These are phyloP conservation scores for Maudiozyma saulgeensis DNA, from an alignment of 805 yeast genomes.

Conservation along the genomic window DNA sequence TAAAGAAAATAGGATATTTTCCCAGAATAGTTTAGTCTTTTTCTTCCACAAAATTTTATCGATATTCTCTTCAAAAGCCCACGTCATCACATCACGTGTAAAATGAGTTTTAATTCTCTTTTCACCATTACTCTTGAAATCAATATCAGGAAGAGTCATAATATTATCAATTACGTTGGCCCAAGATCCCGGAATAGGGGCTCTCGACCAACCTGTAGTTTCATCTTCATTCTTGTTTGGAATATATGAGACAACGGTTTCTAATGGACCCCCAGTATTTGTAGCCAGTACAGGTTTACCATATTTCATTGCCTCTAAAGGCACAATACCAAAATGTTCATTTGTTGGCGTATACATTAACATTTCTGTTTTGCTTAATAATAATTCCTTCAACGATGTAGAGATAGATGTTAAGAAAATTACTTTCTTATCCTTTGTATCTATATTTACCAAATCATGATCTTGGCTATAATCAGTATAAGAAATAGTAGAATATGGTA, in stretches of 20 bases:
- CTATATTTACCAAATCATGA: constrained; percentile 6
- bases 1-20: constrained; percentile 11
- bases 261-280: constrained; percentile 88
- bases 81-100: constrained; percentile 34
- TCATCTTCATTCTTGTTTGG: constrained; percentile 20
- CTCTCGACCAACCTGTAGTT: constrained; percentile 59
- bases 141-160: background rate
- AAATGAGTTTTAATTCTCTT: constrained; percentile 26
- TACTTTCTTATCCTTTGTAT: constrained; percentile 37
- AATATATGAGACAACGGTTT: constrained; percentile 40
- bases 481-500: constrained; percentile 38
- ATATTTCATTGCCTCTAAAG: constrained; percentile 84
- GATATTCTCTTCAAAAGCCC: constrained; percentile 30
- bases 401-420: constrained; percentile 77
- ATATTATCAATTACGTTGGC: constrained; percentile 35
- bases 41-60: constrained; percentile 20
- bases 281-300: constrained; percentile 81
- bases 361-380: constrained; percentile 48
- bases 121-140: constrained; percentile 21
- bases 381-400: constrained; percentile 49
- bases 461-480: constrained; percentile 21
- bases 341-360: constrained; percentile 80
- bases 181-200: constrained; percentile 45
- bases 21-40: constrained; percentile 25
- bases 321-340: constrained; percentile 97